These are phyloP conservation scores for Penicillium lagena DNA, from an alignment of 495 filamentous ascomycete genomes.

Conservation along the genomic window DNA sequence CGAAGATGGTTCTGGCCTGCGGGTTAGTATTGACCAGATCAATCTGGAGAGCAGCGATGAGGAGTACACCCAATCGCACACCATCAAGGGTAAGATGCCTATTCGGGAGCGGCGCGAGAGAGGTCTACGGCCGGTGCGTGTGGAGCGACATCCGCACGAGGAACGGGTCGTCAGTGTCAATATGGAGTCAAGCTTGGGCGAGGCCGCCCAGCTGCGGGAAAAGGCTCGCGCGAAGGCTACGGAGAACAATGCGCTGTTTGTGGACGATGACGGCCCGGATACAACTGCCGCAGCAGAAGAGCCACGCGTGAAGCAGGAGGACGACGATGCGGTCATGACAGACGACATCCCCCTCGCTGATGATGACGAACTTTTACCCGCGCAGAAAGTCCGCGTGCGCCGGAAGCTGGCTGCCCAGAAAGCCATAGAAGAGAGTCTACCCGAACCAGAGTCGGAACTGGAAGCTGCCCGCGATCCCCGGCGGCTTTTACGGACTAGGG, in stretches of 20 bases:
- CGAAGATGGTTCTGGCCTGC: constrained; percentile 32
- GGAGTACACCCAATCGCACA: constrained; percentile 13
- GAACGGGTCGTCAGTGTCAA: constrained; percentile 44
- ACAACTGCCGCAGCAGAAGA: constrained; percentile 20
- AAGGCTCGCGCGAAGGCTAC: constrained; percentile 12
- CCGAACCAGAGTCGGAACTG: constrained; percentile 4
- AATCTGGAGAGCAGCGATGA: constrained; percentile 40
- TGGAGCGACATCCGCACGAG: constrained; percentile 45
- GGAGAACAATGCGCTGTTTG: too few relatives aligned
- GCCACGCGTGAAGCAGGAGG: constrained; percentile 38
- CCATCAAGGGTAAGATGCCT: constrained; percentile 34
- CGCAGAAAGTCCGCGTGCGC: constrained; percentile 33
- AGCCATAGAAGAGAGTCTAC: constrained; percentile 11
- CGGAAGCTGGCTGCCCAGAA: constrained; percentile 16
- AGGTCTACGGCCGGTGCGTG: constrained; percentile 40
- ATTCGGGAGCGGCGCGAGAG: constrained; percentile 12
- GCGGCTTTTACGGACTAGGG: constrained; percentile 34
- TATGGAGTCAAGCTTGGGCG: constrained; percentile 44
- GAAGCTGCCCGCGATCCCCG: constrained; percentile 20
- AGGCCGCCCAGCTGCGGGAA: constrained; percentile 33
- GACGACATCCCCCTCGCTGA: constrained; percentile 26
- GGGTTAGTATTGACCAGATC: constrained; percentile 45
- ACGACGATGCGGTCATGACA: constrained; percentile 31
- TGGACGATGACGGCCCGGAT: too few relatives aligned
- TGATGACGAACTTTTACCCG: constrained; percentile 34